Base-by-base conservation (phyloP, 345 rosid species). In the Eutrema yunnanense region DNA sequence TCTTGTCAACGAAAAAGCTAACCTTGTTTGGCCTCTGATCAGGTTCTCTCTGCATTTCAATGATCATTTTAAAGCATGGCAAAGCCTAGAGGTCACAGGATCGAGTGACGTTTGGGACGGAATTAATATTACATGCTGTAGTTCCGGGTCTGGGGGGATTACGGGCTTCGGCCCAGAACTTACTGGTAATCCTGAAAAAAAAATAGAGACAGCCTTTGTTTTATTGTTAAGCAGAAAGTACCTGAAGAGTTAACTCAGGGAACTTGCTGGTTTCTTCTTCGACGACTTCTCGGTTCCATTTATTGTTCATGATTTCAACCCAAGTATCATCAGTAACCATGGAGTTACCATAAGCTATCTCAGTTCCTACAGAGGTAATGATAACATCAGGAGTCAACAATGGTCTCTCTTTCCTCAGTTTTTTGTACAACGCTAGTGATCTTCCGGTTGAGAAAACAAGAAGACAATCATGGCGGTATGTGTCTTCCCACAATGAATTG, bases 301-400 rank as follows among this genome's bases (percentile, higher is more conserved):
- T 92, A 58, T 86, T 73, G 77, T 87, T 90, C 79, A 95, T 77
- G 79, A 88, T 55, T 37, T 90, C 81, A 81, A 81, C 80, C 99
- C 99, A 95, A n/a, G 86, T 87, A 71, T 87, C 78, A 82, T 95
- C 99, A 3, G 73, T 84, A 38, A 86, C 84, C 98, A 92, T 87
- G 5, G 86, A 71, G 71, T 72, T 81, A 30, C 99, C 98, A 79
- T 92, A 92, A 8, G 97, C 89, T 67, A 95, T 95, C 84, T 90
- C 96, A 46, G 99, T 95, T 79, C 99, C 99, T 73, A 95, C 98
- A 43, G 98, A 92, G 86, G 88, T 88, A 74, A 95, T 86, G 38
- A 94, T 84, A 73, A 92, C 88, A 76, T 95, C 98, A 10, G 99
- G 99, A 12, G 96, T 92, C 73, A 92, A 72, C 92, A 95, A 83